Conservation (phyloP, 2,329 filamentous ascomycete species). For the Pestalotiopsis sp. region DNA sequence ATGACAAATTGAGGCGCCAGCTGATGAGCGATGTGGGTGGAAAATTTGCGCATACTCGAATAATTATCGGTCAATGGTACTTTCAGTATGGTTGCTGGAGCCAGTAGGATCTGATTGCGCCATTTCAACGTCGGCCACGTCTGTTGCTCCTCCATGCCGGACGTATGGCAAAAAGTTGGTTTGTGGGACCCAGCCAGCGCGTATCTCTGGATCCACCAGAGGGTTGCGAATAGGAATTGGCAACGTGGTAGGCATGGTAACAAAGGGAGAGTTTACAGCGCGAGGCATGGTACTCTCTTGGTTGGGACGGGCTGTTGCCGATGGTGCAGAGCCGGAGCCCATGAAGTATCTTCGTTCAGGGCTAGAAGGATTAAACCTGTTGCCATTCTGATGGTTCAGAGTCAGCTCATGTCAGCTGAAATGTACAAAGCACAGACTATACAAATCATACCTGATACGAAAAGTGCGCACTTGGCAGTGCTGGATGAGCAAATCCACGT, state of each 20-base stretch:
- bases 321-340: not conserved
- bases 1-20: not conserved
- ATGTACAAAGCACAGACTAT: not conserved
- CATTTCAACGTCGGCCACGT: not conserved
- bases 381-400: not conserved
- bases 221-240: not conserved
- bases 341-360: conserved; percentile 2
- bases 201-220: not conserved
- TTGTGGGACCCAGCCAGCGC: not conserved
- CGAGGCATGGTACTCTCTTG: not conserved
- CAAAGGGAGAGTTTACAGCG: not conserved
- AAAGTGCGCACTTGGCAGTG: not conserved
- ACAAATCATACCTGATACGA: not conserved
- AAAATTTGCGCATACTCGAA: too few species aligned
- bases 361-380: not conserved
- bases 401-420: not conserved
- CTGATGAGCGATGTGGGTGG: too few species aligned
- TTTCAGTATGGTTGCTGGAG: too few species aligned
- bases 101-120: not conserved
- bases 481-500: conserved; percentile 20
- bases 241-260: not conserved
- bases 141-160: not conserved
- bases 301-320: not conserved
- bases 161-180: not conserved
- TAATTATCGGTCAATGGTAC: too few species aligned